Conservation (phyloP, 495 filamentous ascomycete species). For the Penicillium antarcticum region DNA sequence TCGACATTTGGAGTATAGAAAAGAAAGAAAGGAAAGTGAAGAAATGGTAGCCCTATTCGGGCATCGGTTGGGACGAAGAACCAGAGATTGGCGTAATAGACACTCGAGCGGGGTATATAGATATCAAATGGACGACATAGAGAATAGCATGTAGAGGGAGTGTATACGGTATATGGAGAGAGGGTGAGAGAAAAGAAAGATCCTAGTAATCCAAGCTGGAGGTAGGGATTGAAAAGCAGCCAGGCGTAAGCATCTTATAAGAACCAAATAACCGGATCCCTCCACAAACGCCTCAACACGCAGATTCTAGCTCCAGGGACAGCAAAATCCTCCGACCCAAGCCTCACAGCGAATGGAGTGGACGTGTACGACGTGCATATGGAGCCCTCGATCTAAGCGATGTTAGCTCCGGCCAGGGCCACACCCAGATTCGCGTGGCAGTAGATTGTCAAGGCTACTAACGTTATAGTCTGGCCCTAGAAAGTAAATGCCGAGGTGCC, state of each 20-base stretch:
- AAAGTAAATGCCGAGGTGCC: neutral
- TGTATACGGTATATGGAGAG: neutral
- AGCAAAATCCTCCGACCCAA: neutral
- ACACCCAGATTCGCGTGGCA: constrained; percentile 9
- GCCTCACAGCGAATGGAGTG: neutral
- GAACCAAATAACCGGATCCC: neutral
- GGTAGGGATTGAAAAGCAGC: neutral
- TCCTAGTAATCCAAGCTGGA: too few species aligned
- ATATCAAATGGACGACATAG: neutral
- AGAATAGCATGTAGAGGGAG: neutral
- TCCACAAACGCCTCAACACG: neutral
- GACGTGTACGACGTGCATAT: neutral
- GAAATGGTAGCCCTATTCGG: neutral
- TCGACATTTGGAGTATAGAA: constrained; percentile 21
- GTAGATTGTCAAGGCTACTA: neutral
- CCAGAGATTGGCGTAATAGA: neutral
- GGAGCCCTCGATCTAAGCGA: neutral
- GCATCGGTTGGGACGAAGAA: neutral
- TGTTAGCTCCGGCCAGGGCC: neutral
- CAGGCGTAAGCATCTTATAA: constrained; percentile 3
- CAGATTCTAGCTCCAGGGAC: neutral
- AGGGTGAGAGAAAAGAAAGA: neutral
- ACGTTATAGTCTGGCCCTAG: too few species aligned
- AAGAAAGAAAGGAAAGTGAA: neutral
- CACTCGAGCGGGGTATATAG: neutral